Percentiles rank a stretch among this genome's conserved stretches.
These are phyloP conservation scores for Aureobasidium subglaciale DNA, from an alignment of 2,329 filamentous ascomycete genomes.

Conservation along the genomic window DNA sequence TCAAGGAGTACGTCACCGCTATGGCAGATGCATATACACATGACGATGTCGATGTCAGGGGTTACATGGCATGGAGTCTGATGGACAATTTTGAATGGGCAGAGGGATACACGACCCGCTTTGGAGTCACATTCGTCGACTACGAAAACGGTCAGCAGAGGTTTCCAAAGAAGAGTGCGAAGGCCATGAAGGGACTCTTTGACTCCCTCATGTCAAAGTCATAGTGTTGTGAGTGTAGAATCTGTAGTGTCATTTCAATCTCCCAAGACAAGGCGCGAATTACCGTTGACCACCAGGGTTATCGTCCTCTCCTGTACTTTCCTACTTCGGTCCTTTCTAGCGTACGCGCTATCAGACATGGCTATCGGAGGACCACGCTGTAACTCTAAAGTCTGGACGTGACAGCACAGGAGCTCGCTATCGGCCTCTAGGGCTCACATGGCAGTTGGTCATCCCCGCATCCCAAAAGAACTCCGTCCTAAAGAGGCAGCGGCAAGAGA, in stretches of 20 bases:
- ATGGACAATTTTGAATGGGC: constrained; percentile 82
- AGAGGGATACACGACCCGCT: constrained; percentile 82
- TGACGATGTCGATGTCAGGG: constrained; percentile 71
- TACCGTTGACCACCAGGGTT: too few relatives aligned
- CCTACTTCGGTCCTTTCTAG: too few relatives aligned
- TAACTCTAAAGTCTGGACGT: not conserved
- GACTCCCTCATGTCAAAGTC: constrained; percentile 22
- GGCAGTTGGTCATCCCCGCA: not conserved
- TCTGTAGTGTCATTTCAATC: too few relatives aligned
- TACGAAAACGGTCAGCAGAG: constrained; percentile 73
- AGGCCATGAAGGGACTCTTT: constrained; percentile 63
- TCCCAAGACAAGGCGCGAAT: too few relatives aligned
- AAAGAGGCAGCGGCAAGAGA: constrained; percentile 8
- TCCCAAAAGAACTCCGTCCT: not conserved
- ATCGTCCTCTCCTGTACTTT: too few relatives aligned
- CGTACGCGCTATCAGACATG: too few relatives aligned
- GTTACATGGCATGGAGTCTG: constrained; percentile 81
- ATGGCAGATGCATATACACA: constrained; percentile 64
- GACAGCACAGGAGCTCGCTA: not conserved
- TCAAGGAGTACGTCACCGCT: constrained; percentile 66
- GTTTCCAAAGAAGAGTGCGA: constrained; percentile 77
- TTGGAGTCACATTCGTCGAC: constrained; percentile 78
- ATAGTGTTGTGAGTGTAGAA: constrained; percentile 58
- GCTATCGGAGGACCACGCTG: too few relatives aligned
- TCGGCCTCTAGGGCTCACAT: not conserved